Base-by-base conservation (phyloP, 495 filamentous ascomycete genomes). In the Thozetella sp. region DNA sequence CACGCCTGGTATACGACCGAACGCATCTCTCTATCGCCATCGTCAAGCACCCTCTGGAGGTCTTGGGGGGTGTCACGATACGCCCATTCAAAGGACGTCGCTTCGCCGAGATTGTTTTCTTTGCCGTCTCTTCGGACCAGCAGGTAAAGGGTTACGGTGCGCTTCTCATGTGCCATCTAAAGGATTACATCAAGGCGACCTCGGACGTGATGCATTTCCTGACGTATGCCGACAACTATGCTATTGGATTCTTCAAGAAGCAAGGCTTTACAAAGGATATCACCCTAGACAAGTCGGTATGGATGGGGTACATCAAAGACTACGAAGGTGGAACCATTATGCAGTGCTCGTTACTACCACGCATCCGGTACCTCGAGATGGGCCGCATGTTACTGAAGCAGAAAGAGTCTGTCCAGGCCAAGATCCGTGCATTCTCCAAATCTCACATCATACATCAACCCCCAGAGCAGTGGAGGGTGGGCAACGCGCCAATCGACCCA, bases 301-400 rank as follows among this genome's bases (percentile, higher is more conserved):
- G 95, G 95, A 99, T 98, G 96, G 95, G 95, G 25, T 99, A 97
- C 69, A 99, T 99, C 73, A 99, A 99, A 74, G 95, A 99, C 73
- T 99, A 99, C 73, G 95, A 99, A 76, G 95, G 95, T 25, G 95
- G 95, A 45, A 99, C 95, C 0, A 97, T 99, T 63, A 99, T 99
- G 95, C 95, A 99, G 75, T 99, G 95, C 72, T 90, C 90, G 50
- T 98, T 99, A 96, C 83, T 99, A 24, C 95, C 95, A 2, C 89
- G 87, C 60, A 93, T 97, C 56, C 91, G 96, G 55, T 99, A 98
- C 72, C 86, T 99, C 1, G 95, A 99, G 74, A 82, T 86, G 68
- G 88, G 90, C n/a, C 89, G 93, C 57, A 97, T 98, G 95, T 83
- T 99, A 2, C 81, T 96, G 43, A 98, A 98, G 74, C 96, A 98